phyloP scores from a whole-genome alignment of 208 protist genomes.

The Trypanosoma brucei region DNA sequence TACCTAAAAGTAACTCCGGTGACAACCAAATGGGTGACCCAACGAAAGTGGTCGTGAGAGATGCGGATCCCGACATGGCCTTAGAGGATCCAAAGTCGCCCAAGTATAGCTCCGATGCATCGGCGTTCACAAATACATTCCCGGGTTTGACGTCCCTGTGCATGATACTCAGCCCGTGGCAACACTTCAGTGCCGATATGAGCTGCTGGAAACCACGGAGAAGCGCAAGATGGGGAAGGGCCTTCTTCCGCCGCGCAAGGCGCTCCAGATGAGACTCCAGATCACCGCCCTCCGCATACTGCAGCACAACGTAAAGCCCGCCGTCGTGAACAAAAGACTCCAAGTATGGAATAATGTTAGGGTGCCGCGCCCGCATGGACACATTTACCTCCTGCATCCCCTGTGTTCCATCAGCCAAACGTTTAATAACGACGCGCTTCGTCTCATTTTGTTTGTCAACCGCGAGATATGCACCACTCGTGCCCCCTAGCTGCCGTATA shows the following conservation, averaged over 20 bases:
- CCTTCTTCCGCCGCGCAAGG: constrained; percentile 35
- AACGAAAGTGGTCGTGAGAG: constrained; percentile 57
- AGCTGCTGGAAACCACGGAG: constrained; percentile 73
- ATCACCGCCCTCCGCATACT: constrained; percentile 81
- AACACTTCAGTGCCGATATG: constrained; percentile 70
- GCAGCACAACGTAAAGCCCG: constrained; percentile 74
- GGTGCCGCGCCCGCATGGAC: constrained; percentile 66
- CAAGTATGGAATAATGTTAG: constrained; percentile 73
- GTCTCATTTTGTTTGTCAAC: constrained; percentile 50
- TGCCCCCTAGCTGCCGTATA: constrained; percentile 71
- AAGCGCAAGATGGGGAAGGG: constrained; percentile 46
- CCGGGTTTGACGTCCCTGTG: constrained; percentile 90
- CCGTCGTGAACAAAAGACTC: constrained; percentile 70
- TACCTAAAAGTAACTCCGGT: constrained; percentile 78
- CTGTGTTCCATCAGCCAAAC: constrained; percentile 45
- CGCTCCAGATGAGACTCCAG: constrained; percentile 57
- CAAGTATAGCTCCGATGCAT: constrained; percentile 43
- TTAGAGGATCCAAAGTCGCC: constrained; percentile 83
- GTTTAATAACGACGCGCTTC: constrained; percentile 77
- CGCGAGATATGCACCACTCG: constrained; percentile 66
- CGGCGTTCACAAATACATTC: constrained; percentile 79
- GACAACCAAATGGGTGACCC: constrained; percentile 83
- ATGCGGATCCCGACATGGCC: constrained; percentile 24
- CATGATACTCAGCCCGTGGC: constrained; percentile 72
- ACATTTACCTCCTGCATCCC: constrained; percentile 80